Evolutionary conservation across 495 filamentous ascomycete genomes (phyloP), one percentile per base, ranked within the genome.

Genomic region (Cercophora samala): DNA sequence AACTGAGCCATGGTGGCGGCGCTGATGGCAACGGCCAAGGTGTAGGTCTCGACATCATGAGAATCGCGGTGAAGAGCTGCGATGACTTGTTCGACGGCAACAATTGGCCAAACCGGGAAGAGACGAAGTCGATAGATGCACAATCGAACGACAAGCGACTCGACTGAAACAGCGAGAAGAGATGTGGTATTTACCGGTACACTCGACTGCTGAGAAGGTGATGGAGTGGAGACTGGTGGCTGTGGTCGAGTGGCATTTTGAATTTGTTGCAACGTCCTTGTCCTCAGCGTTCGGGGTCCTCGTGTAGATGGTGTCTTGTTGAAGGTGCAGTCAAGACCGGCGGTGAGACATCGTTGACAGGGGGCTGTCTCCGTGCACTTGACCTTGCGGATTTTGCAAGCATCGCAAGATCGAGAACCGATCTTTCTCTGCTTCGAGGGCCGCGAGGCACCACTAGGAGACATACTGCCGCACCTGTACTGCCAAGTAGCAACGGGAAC

Each of bases 61-160:
- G 66, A 23, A 8, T 77, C 74, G 5, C 69, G 59, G 29, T 79
- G 77, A 1, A 83, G 70, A 5, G 67, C 67, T 1, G 75, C 74
- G 11, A 79, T 74, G 24, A 84, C 67, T 17, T 71, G 65, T 61
- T 81, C 80, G 32, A 77, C 77, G 42, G 80, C 73, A 6, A 82
- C 77, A 25, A 84, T 75, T n/a, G 82, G 82, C 82, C 82, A 84
- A 15, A 84, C 79, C 0, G 79, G 75, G 61, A 80, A 82, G 66
- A 82, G 73, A n/a, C 78, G 77, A 18, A 79, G 73, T 32, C 81
- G 80, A 69, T 82, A 84, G 11, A 81, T 78, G 63, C 73, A 70
- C 17, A 74, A 64, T 18, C 68, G 68, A 23, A 75, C 69, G 11
- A 69, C 69, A 0, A 77, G 72, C 18, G 76, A 73, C 8, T 71